Evolutionary conservation across 768 basidiomycete genomes (phyloP), one percentile per base, ranked within the genome.

Genomic region (Macrocybe gigantea): DNA sequence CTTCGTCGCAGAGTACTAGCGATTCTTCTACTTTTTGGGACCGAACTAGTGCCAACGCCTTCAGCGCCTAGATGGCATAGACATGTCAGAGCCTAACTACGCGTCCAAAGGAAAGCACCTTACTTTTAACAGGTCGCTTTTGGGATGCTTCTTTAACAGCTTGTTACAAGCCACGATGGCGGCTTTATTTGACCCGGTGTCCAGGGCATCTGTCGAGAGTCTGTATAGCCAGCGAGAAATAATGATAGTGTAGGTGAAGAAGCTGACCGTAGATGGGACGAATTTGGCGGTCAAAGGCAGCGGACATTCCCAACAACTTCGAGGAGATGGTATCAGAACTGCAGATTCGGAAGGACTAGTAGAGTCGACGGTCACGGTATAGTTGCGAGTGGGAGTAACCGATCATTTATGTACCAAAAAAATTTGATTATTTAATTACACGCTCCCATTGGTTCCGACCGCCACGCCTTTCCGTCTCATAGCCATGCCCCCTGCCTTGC

Each of bases 21-120:
- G 88, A 82, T 56, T 93, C 90, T 56, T 93, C 91, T 29, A 89
- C 80, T 65, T 92, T 93, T 67, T 89, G 86, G 7, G 80, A 81
- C 47, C 90, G 85, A 44, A 89, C 82, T 3, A 92, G 77, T 5
- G 90, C 90, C 47, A 93, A 79, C 38, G 87, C 83, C 71, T 93
- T 93, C 51, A 93, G 68, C 49, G 91, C 78, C 89, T 44, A 22
- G 3, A 31, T 9, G 42, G 4, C 5, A 14, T 43, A 4, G 14
- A 11, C 11, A 14, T 38, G 36, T 38, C 36, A 14, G 36, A 3
- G 11, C 36, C 14, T 14, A 14, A 44, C 32, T 33, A 13, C 13
- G 8, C 5, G 42, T 14, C 36, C 3, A 14, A 38, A 15, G 55
- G 46, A 44, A 44, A 41, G 35, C 15, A 33, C 32, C 60, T 35